Evolutionary conservation across 345 rosid genomes (phyloP).

Genomic region (Brassica nigra): DNA sequence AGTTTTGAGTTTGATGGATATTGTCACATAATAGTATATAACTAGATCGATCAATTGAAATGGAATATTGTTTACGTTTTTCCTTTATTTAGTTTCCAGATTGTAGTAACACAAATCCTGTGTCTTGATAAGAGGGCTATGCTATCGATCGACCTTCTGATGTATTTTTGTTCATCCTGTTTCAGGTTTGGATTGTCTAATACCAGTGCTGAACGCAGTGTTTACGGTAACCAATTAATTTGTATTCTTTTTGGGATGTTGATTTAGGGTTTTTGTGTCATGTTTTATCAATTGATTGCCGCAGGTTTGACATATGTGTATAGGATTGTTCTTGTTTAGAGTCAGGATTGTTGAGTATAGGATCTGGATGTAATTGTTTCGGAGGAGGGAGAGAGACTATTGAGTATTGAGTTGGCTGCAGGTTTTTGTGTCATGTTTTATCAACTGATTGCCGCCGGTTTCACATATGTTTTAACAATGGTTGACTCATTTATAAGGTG

Average conservation of each 20-base stretch:
- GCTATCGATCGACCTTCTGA: background rate
- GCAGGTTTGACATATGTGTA: background rate
- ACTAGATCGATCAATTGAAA: background rate
- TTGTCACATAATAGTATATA: background rate
- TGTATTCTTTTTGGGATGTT: background rate
- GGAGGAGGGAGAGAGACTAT: no score
- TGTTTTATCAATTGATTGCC: background rate
- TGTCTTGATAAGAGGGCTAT: background rate
- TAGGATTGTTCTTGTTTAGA: background rate
- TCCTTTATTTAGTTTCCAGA: background rate
- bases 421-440: background rate
- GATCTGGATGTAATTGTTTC: no score
- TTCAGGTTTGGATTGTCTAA: background rate
- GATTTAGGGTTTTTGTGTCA: background rate
- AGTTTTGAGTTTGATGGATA: background rate
- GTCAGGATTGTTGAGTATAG: no score
- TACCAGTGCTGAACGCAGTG: background rate
- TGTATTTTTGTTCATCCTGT: background rate
- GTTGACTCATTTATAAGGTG: no score
- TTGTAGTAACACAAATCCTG: background rate
- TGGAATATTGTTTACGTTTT: background rate
- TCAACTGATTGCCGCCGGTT: background rate
- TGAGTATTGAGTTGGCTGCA: no score
- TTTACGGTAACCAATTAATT: background rate
- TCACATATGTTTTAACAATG: background rate